Evolutionary conservation across 2,329 filamentous ascomycete genomes (phyloP).

Genomic region (Colletotrichum aenigma): DNA sequence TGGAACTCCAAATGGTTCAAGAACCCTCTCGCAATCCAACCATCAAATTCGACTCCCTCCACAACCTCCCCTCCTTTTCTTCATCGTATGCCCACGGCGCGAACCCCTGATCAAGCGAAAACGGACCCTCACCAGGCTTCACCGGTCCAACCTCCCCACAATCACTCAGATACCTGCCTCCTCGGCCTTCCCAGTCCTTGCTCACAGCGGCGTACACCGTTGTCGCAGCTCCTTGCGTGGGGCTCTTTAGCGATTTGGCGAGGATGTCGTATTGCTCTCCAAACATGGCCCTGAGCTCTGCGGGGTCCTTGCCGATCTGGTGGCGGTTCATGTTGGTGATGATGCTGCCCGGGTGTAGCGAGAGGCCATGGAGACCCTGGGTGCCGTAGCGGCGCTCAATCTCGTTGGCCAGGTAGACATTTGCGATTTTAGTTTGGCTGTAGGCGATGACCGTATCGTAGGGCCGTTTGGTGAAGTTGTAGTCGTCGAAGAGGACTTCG

Average conservation of each 20-base stretch:
- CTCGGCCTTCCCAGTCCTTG: slow-evolving; percentile 46
- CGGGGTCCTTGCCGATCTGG: neutral
- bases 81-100: slow-evolving; percentile 21
- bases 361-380: slow-evolving; percentile 32
- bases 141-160: slow-evolving; percentile 25
- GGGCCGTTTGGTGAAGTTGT: neutral
- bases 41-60: neutral
- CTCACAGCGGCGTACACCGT: slow-evolving; percentile 46
- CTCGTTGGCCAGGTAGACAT: slow-evolving; percentile 53
- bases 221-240: slow-evolving; percentile 52
- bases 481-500: slow-evolving; percentile 38
- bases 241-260: neutral
- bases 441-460: slow-evolving; percentile 45
- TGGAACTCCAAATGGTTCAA: neutral
- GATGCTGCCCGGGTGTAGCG: slow-evolving; percentile 2
- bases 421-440: slow-evolving; percentile 53
- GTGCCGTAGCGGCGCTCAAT: slow-evolving; percentile 43
- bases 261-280: neutral
- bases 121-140: neutral
- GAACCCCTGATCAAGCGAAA: slow-evolving; percentile 17
- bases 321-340: neutral
- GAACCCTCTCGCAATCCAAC: neutral
- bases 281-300: neutral
- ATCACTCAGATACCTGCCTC: slow-evolving; percentile 48
- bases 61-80: neutral